Evolutionary conservation across 345 rosid genomes (phyloP), one percentile per base, ranked within the genome.

Genomic region (Sisymbrium altissimum): DNA sequence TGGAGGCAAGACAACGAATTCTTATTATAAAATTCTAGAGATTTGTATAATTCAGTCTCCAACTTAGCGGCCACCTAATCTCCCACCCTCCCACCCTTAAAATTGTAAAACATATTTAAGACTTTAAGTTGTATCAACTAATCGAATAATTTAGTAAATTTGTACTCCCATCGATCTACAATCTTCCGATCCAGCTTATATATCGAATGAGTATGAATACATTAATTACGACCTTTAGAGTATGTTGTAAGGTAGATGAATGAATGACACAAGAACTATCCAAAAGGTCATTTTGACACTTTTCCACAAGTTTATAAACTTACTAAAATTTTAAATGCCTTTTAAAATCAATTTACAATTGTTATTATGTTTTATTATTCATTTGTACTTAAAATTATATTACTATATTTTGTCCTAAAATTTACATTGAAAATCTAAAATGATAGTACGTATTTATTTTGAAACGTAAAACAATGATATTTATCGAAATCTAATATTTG

Each of bases 21-120:
- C 45, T 41, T 32, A 40, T 71, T 72, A 30, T 30, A 39, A 63
- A 53, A n/a, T 19, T 40, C 23, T 14, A 19, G 23, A 53, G 36
- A 72, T 63, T 62, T 64, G 53, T 53, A 30, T 63, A 53, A 63
- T 64, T 27, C 53, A 52, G 19, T 60, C 59, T 35, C 60, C 68
- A 71, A 12, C 36, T 36, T 71, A 60, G 58, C 25, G 8, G 6
- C 44, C 64, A 72, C 38, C 64, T 52, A 72, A 71, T 62, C 62
- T 18, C 60, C 57, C 29, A 41, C 52, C 32, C 62, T 18, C 60
- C 57, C 29, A 41, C 52, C 32, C 38, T 38, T 50, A 4, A 4
- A 35, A 21, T 13, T 49, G 9, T 59, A 35, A 58, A 41, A 12
- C n/a, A 46, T 25, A 30, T 45, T 15, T 50, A 15, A 6, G 68